phyloP scores from a whole-genome alignment of 2,329 filamentous ascomycete species.

The Intubia oerlemansii region DNA sequence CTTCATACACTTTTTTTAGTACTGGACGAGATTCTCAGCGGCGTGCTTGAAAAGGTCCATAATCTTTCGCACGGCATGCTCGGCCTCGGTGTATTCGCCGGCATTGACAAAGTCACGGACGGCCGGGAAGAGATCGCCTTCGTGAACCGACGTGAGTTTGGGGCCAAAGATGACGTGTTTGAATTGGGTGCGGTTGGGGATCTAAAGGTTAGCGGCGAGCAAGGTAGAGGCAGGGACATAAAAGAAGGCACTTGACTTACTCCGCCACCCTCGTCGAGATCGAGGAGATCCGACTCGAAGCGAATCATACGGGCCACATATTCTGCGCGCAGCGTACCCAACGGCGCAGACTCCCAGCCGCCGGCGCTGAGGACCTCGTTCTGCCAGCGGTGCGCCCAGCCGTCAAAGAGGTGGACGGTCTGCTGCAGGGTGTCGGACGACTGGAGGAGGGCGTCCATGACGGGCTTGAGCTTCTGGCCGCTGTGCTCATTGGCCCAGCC shows the following conservation, averaged over 20 bases:
- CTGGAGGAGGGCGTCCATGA: conserved; percentile 36
- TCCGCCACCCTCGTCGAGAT: conserved; percentile 48
- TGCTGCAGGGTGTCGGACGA: conserved; percentile 39
- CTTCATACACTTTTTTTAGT: too few relatives aligned
- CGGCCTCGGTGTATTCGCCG: conserved; percentile 47
- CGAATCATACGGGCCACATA: conserved; percentile 62
- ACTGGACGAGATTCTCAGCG: conserved; percentile 14
- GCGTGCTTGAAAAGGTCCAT: conserved; percentile 45
- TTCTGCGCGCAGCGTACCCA: conserved; percentile 44
- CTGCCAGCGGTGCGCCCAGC: conserved; percentile 64
- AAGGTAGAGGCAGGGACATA: not conserved
- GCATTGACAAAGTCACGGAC: conserved; percentile 60
- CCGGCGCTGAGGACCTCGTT: conserved; percentile 45
- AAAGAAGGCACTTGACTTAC: conserved; percentile 29
- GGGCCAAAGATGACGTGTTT: conserved; percentile 86
- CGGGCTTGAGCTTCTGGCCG: conserved; percentile 15
- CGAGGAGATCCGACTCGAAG: conserved; percentile 70
- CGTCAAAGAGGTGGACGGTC: conserved; percentile 42
- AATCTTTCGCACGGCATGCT: conserved; percentile 48
- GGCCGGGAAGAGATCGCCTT: conserved; percentile 56
- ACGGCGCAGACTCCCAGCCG: conserved; percentile 52
- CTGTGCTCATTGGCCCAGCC: conserved; percentile 13
- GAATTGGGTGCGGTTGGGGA: conserved; percentile 77
- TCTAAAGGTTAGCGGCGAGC: conserved; percentile 20
- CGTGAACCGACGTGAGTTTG: conserved; percentile 49